Evolutionary conservation across 352 stramenopile genomes (phyloP).

Genomic region (Globisporangium spiculum): DNA sequence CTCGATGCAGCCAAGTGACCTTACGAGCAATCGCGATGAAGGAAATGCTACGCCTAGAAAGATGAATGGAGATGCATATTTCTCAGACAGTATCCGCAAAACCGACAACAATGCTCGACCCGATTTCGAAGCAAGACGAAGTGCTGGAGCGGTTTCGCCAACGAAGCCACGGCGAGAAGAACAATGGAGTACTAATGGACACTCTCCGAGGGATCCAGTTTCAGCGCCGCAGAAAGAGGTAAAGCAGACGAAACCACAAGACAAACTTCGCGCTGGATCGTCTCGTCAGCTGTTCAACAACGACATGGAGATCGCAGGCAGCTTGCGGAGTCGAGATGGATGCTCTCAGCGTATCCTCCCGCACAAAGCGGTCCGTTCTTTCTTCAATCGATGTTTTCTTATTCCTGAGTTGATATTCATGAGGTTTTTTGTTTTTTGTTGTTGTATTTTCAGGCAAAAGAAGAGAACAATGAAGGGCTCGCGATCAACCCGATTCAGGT

Average conservation of each 20-base stretch:
- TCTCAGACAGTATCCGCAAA: background rate
- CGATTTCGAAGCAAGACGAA: background rate
- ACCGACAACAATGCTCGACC: background rate
- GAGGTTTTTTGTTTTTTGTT: background rate
- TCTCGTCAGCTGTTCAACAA: background rate
- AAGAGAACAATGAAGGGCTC: constrained; percentile 8
- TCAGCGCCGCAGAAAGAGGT: background rate
- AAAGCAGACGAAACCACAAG: background rate
- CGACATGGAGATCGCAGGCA: background rate
- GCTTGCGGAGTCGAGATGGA: background rate
- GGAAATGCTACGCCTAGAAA: background rate
- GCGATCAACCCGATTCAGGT: constrained; percentile 20
- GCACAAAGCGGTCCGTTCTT: background rate
- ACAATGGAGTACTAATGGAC: background rate
- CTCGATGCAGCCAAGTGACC: background rate
- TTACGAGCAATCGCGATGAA: background rate
- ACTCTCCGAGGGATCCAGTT: background rate
- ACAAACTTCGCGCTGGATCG: background rate
- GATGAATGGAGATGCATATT: background rate
- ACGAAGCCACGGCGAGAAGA: background rate
- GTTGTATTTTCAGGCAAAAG: constrained; percentile 4
- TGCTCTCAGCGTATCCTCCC: constrained; percentile 2
- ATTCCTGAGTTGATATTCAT: background rate
- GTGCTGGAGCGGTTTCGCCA: background rate
- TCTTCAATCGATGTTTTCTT: background rate